Evolutionary conservation across 306 rosid genomes (phyloP), one percentile per base, ranked within the genome.

Genomic region (Senna tora): DNA sequence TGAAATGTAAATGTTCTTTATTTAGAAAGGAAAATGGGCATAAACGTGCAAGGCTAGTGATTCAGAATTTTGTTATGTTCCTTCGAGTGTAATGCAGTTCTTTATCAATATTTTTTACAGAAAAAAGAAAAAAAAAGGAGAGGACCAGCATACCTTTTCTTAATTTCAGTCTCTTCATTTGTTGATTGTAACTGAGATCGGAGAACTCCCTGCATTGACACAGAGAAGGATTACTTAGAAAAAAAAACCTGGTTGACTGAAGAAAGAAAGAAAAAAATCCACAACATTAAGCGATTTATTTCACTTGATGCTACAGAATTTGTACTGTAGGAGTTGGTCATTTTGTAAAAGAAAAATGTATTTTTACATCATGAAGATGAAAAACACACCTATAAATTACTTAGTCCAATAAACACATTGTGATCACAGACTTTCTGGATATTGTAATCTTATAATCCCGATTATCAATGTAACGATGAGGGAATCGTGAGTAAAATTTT

Each of bases 101-200:
- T 59, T 50, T 67, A 22, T 74, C 54, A 36, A 36, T 4, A 36
- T 36, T 36, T 36, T 36, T 36, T 21, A n/a, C 0, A 5, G 7
- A 2, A 3, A 74, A 47, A n/a, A n/a, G 50, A 71, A 28, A 59
- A 13, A 7, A 41, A 71, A 71, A 50, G 38, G 63, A 28, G 6
- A 38, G 54, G 55, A 72, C 28, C 71, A 58, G 19, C 73, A 66
- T 79, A 89, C 97, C 92, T 91, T 71, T 84, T 89, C 84, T 91
- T 86, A 79, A 34, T 82, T 52, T 86, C 90, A 77, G 90, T 76
- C n/a, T 89, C 96, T 65, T 89, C 96, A 70, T 89, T 89, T 53
- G 97, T 88, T 9, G 89, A 79, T 19, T 86, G 91, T 71, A 95
- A 85, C 84, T 95, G 96, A 71, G 91, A 86, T 47, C 84, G 90